Evolutionary conservation across 106 monocot species (phyloP).

Genomic region (Dendrobium chrysotoxum): DNA sequence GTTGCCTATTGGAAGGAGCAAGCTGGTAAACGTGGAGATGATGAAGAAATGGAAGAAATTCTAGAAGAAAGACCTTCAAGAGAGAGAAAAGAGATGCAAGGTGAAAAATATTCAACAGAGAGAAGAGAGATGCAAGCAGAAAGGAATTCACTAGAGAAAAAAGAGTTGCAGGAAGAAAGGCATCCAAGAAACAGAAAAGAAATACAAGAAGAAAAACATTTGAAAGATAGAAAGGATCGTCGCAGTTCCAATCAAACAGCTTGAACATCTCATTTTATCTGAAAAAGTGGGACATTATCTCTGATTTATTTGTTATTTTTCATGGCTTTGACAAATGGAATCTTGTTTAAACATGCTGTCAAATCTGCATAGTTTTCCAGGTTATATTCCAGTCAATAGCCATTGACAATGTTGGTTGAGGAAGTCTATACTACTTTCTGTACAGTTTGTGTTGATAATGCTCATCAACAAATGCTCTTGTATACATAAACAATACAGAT

Average conservation of each 20-base stretch:
- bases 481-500: not conserved
- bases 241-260: not conserved
- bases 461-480: not conserved
- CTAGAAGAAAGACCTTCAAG: slow-evolving; percentile 52
- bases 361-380: not conserved
- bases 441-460: slow-evolving; percentile 3
- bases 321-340: not conserved
- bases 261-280: not conserved
- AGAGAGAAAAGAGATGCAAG: slow-evolving; percentile 23
- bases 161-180: slow-evolving; percentile 4
- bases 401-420: too few relatives aligned
- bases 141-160: slow-evolving; percentile 33
- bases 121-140: slow-evolving; percentile 68
- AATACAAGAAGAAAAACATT: not conserved
- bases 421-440: not conserved
- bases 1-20: slow-evolving; percentile 95
- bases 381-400: not conserved
- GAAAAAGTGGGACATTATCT: not conserved
- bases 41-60: slow-evolving; percentile 88
- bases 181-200: not conserved
- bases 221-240: not conserved
- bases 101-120: slow-evolving; percentile 17
- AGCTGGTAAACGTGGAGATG: slow-evolving; percentile 73
- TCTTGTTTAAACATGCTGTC: not conserved
- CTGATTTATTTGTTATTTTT: not conserved